Evolutionary conservation across 75 land plant species (phyloP), one percentile per base, ranked within the genome.

Genomic region (Adiantum capillusveneris): DNA sequence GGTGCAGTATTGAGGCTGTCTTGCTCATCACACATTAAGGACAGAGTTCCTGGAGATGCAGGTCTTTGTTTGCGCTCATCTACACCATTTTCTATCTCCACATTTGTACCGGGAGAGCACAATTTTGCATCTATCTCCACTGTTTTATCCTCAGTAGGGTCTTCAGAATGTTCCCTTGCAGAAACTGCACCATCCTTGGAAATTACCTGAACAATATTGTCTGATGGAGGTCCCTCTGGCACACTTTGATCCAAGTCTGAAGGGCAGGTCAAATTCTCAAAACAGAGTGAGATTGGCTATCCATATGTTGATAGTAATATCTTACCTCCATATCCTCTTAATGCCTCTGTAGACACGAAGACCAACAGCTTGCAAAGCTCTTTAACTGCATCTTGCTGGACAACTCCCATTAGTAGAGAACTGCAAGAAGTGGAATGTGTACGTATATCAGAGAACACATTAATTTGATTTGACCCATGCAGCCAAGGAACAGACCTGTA

Each of bases 11-110:
- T 73, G 41, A 75, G 53, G 29, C 76, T 49, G 44, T 75, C 78
- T 60, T 75, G 79, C 37, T 75, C 78, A 60, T 75, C 78, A 45
- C 78, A 75, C 78, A 75, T 75, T 58, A 75, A 49, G 16, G 78
- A 76, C 27, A 75, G 42, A 24, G 78, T 75, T 36, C 78, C 78
- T 16, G 78, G 78, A 5, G 78, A 75, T 77, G 73, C 73, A 9
- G 63, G 59, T 56, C 78, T 64, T 57, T 60, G 51, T 58, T 73
- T 49, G 18, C 17, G 37, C 2, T 13, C 50, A 56, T 56, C 44
- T 5, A 36, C 56, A 54, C 19, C 73, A 11, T 56, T 59, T 24
- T 59, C 65, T 36, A 19, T 37, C 17, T 22, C 19, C 24, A 29
- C 64, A 56, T 29, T 24, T n/a, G 64, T 29, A 17, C n/a, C n/a